These are phyloP conservation scores for Sicyos edulis DNA, from an alignment of 306 rosid genomes.

Conservation along the genomic window DNA sequence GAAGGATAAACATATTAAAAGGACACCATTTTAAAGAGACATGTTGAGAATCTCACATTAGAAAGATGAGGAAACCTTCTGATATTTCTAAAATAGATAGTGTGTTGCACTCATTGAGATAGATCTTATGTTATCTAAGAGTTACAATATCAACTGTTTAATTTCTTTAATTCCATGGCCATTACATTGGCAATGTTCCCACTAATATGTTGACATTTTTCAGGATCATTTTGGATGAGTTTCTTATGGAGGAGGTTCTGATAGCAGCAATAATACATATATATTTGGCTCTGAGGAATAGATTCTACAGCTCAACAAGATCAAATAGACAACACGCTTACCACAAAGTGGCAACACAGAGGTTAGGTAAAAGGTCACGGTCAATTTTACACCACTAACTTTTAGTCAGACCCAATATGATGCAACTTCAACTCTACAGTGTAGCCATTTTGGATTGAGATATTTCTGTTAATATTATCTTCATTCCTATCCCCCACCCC, in stretches of 20 bases:
- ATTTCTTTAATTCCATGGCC: background rate
- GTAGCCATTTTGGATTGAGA: constrained; percentile 13
- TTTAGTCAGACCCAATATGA: constrained; percentile 37
- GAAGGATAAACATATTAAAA: too few species aligned
- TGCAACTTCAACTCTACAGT: constrained; percentile 31
- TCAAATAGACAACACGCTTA: constrained; percentile 32
- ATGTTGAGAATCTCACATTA: too few species aligned
- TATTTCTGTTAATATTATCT: constrained; percentile 16
- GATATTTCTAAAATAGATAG: too few species aligned
- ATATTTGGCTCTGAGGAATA: constrained; percentile 27
- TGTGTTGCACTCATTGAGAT: too few species aligned
- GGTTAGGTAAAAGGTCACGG: constrained; percentile 36
- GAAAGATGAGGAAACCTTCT: too few species aligned
- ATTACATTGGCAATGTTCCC: constrained; percentile 7
- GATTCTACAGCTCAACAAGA: constrained; percentile 34
- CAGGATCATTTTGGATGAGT: constrained; percentile 12
- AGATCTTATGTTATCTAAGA: too few species aligned
- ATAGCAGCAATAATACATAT: background rate
- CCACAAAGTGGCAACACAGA: constrained; percentile 30
- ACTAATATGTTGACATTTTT: background rate
- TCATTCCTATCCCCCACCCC: background rate
- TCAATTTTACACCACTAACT: constrained; percentile 50
- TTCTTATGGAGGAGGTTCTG: constrained; percentile 1
- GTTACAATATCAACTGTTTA: background rate
- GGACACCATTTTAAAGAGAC: too few species aligned